phyloP scores from a whole-genome alignment of 2,329 filamentous ascomycete genomes.

The Periconia macrospinosa region DNA sequence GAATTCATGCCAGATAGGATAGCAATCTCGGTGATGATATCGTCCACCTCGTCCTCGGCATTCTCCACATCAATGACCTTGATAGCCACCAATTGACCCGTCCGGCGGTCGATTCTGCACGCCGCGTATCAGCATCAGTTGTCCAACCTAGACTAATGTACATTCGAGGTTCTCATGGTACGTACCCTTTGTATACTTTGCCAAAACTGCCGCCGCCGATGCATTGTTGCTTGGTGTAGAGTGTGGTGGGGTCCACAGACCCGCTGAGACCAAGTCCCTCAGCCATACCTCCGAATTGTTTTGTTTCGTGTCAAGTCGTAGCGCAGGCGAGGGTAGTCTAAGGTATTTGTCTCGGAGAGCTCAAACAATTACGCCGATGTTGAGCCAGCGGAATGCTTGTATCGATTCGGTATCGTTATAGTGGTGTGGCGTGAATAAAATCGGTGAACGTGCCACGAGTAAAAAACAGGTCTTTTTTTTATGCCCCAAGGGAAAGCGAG shows the following conservation, averaged over 20 bases:
- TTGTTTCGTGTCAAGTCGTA: neutral
- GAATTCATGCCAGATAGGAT: conserved; percentile 96
- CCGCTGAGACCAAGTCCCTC: conserved; percentile 46
- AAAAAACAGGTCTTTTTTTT: no score
- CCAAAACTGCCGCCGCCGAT: conserved; percentile 93
- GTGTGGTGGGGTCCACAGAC: conserved; percentile 77
- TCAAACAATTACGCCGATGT: neutral
- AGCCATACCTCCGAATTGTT: conserved; percentile 18
- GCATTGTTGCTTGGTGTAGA: conserved; percentile 78
- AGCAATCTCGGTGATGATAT: conserved; percentile 98
- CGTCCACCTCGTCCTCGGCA: conserved; percentile 98
- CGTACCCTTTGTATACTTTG: conserved; percentile 95
- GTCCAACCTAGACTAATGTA: conserved; percentile 2
- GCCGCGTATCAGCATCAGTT: neutral
- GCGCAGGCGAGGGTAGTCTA: neutral
- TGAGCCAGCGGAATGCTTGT: neutral
- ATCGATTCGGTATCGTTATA: no score
- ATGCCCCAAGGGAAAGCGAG: no score
- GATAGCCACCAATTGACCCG: conserved; percentile 92
- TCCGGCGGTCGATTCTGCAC: conserved; percentile 82
- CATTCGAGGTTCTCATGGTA: neutral
- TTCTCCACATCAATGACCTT: conserved; percentile 99
- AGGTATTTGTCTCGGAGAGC: neutral
- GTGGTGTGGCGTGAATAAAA: no score
- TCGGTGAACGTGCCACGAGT: no score